Evolutionary conservation across 805 yeast genomes (phyloP), one percentile per base, ranked within the genome.

Genomic region (Blastobotrys robertii): DNA sequence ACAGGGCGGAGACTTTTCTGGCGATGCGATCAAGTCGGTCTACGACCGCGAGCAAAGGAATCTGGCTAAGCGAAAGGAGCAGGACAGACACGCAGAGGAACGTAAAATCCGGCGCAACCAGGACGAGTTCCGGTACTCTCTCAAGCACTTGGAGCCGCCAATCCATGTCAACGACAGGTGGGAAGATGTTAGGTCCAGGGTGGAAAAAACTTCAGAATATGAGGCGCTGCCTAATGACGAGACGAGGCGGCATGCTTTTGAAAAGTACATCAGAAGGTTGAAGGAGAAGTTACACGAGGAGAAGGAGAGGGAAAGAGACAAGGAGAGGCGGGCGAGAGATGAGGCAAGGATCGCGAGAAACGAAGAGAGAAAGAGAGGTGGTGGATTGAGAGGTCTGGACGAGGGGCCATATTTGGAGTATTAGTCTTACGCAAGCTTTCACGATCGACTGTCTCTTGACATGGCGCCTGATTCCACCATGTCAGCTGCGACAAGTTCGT

Each of bases 191-290:
- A 51, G 54, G 41, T 51, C 54, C 8, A 51, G 57, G 11, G 38
- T 72, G 8, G 50, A 55, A 38, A 43, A 51, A 4, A 45, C 59
- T 1, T 50, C 51, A 2, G 74, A 69, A 47, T 69, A 52, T 44
- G 41, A 43, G 34, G 68, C 63, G 8, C 42, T 72, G 4, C 60
- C 58, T 4, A 57, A 56, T 28, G 70, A 64, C 8, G 56, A 51
- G 10, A 32, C 49, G 8, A 49, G 63, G 28, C 39, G 45, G 22
- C 34, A 45, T 11, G 58, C 68, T 11, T 71, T 66, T 49, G 63
- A 68, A 3, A 57, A 56, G 43, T 64, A 58, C 45, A 50, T 64
- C 4, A 39, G 52, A 1, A 47, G 63, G 14, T 42, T 60, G 19
- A 50, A 46, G 16, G 64, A 61, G 25, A 45, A 49, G 39, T 43